Evolutionary conservation across 1,284 basidiomycete genomes (phyloP), one percentile per base, ranked within the genome.

Genomic region (Stygiomarasmius scandens): DNA sequence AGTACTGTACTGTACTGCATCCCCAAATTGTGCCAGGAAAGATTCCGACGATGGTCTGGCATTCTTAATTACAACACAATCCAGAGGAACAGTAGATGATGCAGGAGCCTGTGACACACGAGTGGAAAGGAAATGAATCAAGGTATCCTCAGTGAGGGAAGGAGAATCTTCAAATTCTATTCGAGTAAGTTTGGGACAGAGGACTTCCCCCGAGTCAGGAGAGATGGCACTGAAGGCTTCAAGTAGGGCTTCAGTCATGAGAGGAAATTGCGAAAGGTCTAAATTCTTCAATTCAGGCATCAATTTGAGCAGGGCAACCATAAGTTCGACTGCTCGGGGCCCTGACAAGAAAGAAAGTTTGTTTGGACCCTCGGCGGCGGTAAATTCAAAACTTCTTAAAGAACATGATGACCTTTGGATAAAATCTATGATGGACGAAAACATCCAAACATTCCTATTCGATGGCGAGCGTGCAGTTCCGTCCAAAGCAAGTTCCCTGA

Each of bases 221-320:
- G 22, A 47, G 20, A 23, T 10, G 20, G 23, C 25, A 24, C 34
- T 22, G 22, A 55, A 27, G 3, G 54, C 54, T 9, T 27, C 49
- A 19, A 55, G 29, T 25, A 55, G 47, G 23, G 41, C 54, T n/a
- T 55, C 47, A 32, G 48, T 41, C 5, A 55, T 49, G 23, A 54
- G n/a, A 3, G 43, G 29, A 19, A 12, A n/a, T 4, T 48, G 23
- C 20, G 12, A 16, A 10, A 55, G n/a, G 1, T 6, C 32, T 27
- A 55, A 27, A 24, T 12, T 23, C n/a, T 38, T 49, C 23, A 55
- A 49, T 16, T 20, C 23, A 41, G 46, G 47, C 47, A 55, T 49
- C 5, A 32, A 20, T 34, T 41, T 36, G 23, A 55, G 29, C 47
- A 32, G 10, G 14, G 27, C 47, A 14, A 38, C 10, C 32, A 55